A percentile compares a stretch with the other conserved stretches of the same genome.
Conservation (phyloP, 176 grass and related monocot species). For the Puccinellia tenuiflora region DNA sequence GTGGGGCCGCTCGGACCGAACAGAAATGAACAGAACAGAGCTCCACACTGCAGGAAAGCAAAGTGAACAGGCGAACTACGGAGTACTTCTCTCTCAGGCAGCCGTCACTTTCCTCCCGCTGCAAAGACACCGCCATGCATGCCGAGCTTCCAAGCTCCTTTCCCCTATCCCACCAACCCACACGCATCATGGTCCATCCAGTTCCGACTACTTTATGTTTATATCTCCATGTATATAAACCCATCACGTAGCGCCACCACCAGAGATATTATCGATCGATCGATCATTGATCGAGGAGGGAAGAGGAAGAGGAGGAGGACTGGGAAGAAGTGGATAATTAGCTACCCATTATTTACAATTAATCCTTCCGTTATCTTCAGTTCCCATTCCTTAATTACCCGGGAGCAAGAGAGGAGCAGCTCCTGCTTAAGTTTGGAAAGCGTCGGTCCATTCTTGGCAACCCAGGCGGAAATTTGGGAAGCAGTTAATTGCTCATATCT, state of each 20-base stretch:
- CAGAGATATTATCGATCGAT: neutral
- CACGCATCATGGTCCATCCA: neutral
- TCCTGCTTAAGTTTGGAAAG: neutral
- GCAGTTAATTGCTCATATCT: neutral
- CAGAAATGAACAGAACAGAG: neutral
- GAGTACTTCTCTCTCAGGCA: neutral
- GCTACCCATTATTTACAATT: neutral
- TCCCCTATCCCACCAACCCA: constrained; percentile 33
- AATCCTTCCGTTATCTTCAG: neutral
- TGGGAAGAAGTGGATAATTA: neutral
- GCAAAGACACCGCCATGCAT: constrained; percentile 35
- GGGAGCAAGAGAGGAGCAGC: neutral
- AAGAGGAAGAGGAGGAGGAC: neutral
- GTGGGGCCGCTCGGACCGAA: neutral
- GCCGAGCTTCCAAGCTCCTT: constrained; percentile 20
- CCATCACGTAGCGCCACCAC: neutral
- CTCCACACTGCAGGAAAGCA: neutral
- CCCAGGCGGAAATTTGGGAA: neutral
- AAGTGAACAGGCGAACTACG: neutral
- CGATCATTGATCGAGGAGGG: no score
- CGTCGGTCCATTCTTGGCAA: neutral
- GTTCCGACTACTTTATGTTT: neutral
- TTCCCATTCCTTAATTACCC: neutral
- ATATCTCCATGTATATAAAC: neutral
- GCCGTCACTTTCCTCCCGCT: constrained; percentile 25